Evolutionary conservation across 176 grass and related monocot species (phyloP).

Genomic region (Otatea glauca): DNA sequence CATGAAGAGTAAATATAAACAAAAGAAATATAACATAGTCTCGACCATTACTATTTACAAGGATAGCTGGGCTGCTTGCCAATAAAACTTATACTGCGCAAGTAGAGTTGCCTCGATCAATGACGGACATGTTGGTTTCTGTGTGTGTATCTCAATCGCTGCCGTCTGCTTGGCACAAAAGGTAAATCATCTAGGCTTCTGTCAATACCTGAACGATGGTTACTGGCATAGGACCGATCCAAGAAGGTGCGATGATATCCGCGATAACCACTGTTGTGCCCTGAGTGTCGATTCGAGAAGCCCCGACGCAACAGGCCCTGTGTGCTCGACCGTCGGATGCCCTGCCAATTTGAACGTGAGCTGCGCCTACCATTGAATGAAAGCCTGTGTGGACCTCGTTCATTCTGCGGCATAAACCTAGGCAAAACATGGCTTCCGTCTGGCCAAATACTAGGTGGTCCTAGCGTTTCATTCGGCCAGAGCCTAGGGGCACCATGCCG

Average conservation of each 20-base stretch:
- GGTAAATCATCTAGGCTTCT: conserved; percentile 48
- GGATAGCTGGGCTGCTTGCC: conserved; percentile 31
- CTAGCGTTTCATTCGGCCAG: conserved; percentile 45
- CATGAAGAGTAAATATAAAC: conserved; percentile 28
- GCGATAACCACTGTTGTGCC: conserved; percentile 15
- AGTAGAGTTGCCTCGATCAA: neutral
- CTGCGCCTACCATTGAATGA: conserved; percentile 42
- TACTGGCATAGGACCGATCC: conserved; percentile 18
- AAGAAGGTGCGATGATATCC: conserved; percentile 24
- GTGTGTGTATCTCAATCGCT: conserved; percentile 49
- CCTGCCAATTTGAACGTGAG: conserved; percentile 56
- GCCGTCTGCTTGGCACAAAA: conserved; percentile 40
- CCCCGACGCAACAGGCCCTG: conserved; percentile 30
- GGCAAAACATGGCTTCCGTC: conserved; percentile 38
- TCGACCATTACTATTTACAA: conserved; percentile 40
- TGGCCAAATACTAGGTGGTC: conserved; percentile 55
- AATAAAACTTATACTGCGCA: conserved; percentile 37
- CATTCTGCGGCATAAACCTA: conserved; percentile 37
- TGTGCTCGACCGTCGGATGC: conserved; percentile 33
- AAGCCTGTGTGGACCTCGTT: conserved; percentile 27
- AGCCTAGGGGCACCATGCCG: conserved; percentile 29
- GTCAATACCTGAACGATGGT: neutral
- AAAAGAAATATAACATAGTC: conserved; percentile 4
- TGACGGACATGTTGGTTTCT: conserved; percentile 45
- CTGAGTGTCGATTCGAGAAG: conserved; percentile 26